Evolutionary conservation across 2,329 filamentous ascomycete species (phyloP).

Genomic region (Talaromyces albobiverticillius): DNA sequence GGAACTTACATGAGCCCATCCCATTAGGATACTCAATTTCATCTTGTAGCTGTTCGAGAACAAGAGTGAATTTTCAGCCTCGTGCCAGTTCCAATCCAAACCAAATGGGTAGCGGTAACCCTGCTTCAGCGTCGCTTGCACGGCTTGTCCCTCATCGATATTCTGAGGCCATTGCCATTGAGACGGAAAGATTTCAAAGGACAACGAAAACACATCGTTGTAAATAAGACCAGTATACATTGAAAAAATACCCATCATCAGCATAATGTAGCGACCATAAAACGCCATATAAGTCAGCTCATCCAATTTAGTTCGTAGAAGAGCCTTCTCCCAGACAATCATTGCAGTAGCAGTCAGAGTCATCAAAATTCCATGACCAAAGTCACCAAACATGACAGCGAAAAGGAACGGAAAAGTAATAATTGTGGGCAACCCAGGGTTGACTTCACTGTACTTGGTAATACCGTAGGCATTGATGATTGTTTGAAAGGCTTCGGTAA

Average conservation of each 20-base stretch:
- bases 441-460: slow-evolving; percentile 94
- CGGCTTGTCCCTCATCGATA: slow-evolving; percentile 63
- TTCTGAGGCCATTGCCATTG: slow-evolving; percentile 80
- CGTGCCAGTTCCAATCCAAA: slow-evolving; percentile 95
- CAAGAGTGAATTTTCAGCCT: slow-evolving; percentile 87
- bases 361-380: slow-evolving; percentile 92
- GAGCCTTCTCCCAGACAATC: slow-evolving; percentile 93
- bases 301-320: slow-evolving; percentile 83
- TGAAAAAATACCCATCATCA: slow-evolving; percentile 97
- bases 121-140: slow-evolving; percentile 66
- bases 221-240: slow-evolving; percentile 97
- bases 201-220: slow-evolving; percentile 95
- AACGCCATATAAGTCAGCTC: slow-evolving; percentile 98
- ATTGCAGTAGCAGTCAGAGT: slow-evolving; percentile 77
- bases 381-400: slow-evolving; percentile 99
- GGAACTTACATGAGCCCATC: slow-evolving; percentile 72
- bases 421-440: slow-evolving; percentile 90
- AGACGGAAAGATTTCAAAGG: slow-evolving; percentile 81
- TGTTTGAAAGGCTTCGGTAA: slow-evolving; percentile 96
- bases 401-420: slow-evolving; percentile 99
- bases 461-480: slow-evolving; percentile 99
- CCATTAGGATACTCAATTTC: slow-evolving; percentile 97
- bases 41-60: slow-evolving; percentile 99
- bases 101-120: slow-evolving; percentile 92
- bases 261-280: slow-evolving; percentile 96